These are phyloP conservation scores for Trichomonas vaginalis DNA, from an alignment of 208 protist species.

Conservation along the genomic window DNA sequence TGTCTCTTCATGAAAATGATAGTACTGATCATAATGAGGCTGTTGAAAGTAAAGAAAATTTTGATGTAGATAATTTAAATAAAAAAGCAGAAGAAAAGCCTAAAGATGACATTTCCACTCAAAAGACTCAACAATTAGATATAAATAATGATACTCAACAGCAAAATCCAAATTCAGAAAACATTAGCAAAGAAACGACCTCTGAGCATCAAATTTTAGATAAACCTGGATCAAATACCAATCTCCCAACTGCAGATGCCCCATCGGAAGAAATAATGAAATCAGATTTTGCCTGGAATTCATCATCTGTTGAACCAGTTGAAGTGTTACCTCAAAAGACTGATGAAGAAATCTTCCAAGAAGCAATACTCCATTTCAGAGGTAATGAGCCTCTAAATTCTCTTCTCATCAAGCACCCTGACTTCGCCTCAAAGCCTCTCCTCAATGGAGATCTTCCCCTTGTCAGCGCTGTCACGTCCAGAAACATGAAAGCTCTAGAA, in stretches of 20 bases:
- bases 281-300: not conserved
- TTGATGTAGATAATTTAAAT: too few species aligned
- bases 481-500: not conserved
- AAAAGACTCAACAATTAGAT: not conserved
- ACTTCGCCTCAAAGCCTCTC: not conserved
- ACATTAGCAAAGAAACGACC: not conserved
- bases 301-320: not conserved
- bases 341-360: not conserved
- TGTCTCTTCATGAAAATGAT: too few species aligned
- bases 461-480: not conserved
- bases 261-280: not conserved
- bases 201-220: not conserved
- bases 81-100: not conserved
- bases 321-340: not conserved
- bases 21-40: too few species aligned
- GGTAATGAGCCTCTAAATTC: not conserved
- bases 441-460: not conserved
- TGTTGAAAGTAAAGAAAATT: too few species aligned
- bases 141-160: not conserved
- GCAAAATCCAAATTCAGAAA: not conserved
- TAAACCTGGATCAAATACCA: not conserved
- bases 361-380: not conserved
- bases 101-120: not conserved
- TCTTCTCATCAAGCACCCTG: not conserved
- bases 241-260: too few species aligned